Conservation (phyloP, 805 yeast species). For the Saccharomycopsis capsularis region DNA sequence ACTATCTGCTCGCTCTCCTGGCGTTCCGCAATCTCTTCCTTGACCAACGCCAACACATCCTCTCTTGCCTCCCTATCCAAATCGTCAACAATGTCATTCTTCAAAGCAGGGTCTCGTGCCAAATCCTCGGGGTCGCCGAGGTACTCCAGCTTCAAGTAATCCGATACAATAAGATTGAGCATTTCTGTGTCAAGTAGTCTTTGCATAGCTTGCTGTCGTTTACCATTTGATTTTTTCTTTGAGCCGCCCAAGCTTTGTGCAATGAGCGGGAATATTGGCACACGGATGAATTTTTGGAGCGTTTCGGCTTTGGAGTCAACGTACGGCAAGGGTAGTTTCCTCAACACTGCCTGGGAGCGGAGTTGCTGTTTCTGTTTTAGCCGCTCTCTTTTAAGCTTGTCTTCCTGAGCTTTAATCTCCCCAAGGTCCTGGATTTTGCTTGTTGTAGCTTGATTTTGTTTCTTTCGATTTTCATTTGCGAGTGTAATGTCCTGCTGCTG, state of each 20-base stretch:
- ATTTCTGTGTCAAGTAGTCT: conserved; percentile 28
- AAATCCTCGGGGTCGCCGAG: conserved; percentile 13
- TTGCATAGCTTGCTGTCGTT: neutral
- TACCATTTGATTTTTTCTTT: neutral
- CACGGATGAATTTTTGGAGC: neutral
- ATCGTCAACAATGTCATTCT: conserved; percentile 26
- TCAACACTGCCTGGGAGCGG: conserved; percentile 42
- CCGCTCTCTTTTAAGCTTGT: conserved; percentile 16
- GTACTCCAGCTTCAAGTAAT: conserved; percentile 29
- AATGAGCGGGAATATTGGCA: neutral
- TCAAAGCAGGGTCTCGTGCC: conserved; percentile 22
- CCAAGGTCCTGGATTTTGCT: conserved; percentile 4
- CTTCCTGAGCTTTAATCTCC: conserved; percentile 22
- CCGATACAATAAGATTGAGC: conserved; percentile 31
- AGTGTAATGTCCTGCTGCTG: neutral
- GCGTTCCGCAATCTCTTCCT: neutral
- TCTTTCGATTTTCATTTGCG: neutral
- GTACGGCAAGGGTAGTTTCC: conserved; percentile 38
- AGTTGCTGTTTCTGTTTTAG: conserved; percentile 26
- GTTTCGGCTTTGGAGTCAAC: conserved; percentile 15
- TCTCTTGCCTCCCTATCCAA: conserved; percentile 28
- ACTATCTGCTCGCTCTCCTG: too few species aligned
- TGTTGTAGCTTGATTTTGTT: neutral
- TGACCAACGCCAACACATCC: conserved; percentile 22
- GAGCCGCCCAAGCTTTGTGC: too few species aligned